These are phyloP conservation scores for Lentinula novae-zelandiae DNA, from an alignment of 1,284 basidiomycete species.

Conservation along the genomic window DNA sequence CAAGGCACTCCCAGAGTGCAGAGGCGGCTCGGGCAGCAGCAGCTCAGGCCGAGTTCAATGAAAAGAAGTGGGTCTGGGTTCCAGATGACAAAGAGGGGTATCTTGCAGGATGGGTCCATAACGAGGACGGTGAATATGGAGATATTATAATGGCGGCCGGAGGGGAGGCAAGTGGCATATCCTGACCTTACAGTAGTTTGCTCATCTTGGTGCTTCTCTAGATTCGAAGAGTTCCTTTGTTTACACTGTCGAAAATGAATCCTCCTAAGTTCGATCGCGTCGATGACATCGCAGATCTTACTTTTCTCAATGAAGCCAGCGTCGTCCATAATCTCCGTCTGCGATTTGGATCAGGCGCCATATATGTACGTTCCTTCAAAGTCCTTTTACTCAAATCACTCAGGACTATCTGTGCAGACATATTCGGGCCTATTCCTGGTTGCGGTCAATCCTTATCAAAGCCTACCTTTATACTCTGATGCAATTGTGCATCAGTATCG, in stretches of 20 bases:
- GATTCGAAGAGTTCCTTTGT: constrained; percentile 74
- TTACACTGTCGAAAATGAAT: constrained; percentile 91
- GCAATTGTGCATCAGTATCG: constrained; percentile 93
- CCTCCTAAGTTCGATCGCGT: constrained; percentile 98
- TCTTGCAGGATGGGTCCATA: constrained; percentile 85
- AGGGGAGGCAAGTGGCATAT: constrained; percentile 57
- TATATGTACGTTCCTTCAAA: constrained; percentile 73
- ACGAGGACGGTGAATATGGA: constrained; percentile 76
- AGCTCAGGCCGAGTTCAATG: constrained; percentile 90
- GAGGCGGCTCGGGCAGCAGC: constrained; percentile 81
- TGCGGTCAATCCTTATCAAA: constrained; percentile 96
- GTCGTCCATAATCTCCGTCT: constrained; percentile 96
- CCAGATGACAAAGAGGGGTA: constrained; percentile 89
- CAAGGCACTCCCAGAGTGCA: constrained; percentile 56
- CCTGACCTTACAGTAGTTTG: not conserved
- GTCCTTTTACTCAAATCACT: constrained; percentile 8
- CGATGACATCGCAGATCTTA: constrained; percentile 97
- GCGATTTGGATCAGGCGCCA: constrained; percentile 88
- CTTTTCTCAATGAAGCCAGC: constrained; percentile 97
- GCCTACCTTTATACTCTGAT: constrained; percentile 90
- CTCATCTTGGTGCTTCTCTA: constrained; percentile 25
- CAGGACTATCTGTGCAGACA: constrained; percentile 51
- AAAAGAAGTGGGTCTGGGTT: constrained; percentile 98
- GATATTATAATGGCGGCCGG: constrained; percentile 79
- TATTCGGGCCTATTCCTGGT: constrained; percentile 97